These are phyloP conservation scores for Suillus hirtellus DNA, from an alignment of 768 basidiomycete species.

Conservation along the genomic window DNA sequence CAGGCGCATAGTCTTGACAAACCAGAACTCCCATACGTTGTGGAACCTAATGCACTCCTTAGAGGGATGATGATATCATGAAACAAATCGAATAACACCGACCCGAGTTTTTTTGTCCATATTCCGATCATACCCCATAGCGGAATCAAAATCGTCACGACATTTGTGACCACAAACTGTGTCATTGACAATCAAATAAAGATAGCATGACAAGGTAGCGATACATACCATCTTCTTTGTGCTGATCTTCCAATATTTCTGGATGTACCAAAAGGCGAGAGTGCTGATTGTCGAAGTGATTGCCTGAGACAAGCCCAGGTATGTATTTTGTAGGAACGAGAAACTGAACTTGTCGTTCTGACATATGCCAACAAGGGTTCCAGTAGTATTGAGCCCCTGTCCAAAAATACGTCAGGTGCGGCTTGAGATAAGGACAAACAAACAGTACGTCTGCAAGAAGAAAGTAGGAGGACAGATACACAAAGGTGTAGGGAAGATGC, in stretches of 20 bases:
- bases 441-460: constrained; percentile 74
- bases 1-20: constrained; percentile 15
- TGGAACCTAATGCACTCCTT: constrained; percentile 52
- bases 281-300: constrained; percentile 72
- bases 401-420: constrained; percentile 10
- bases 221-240: constrained; percentile 78
- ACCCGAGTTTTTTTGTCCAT: constrained; percentile 78
- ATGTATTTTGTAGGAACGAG: constrained; percentile 80
- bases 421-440: background rate
- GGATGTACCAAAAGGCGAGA: constrained; percentile 82
- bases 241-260: constrained; percentile 72
- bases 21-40: constrained; percentile 89
- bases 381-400: constrained; percentile 80
- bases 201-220: constrained; percentile 30
- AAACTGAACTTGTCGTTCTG: constrained; percentile 82
- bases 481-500: constrained; percentile 78
- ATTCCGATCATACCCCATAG: constrained; percentile 87
- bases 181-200: background rate
- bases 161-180: constrained; percentile 76
- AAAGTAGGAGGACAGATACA: constrained; percentile 76
- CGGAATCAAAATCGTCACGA: constrained; percentile 75
- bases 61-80: constrained; percentile 2
- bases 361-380: constrained; percentile 70
- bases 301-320: constrained; percentile 74
- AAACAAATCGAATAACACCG: background rate